These are phyloP conservation scores for Melastoma malabathricum DNA, from an alignment of 345 rosid species.

Conservation along the genomic window DNA sequence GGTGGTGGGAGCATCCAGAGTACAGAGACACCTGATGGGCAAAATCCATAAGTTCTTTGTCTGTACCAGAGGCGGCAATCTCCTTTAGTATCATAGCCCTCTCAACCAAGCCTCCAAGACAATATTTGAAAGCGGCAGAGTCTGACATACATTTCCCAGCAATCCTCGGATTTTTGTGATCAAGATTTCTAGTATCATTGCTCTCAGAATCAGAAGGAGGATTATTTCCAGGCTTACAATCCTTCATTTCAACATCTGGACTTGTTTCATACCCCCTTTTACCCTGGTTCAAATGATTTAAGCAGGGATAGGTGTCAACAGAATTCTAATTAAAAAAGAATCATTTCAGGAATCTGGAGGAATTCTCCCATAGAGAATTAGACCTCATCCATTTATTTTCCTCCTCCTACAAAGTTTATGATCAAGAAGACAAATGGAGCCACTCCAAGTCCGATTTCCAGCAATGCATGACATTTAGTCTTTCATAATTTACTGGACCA, in stretches of 20 bases:
- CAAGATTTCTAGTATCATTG: constrained; percentile 32
- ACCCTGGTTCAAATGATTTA: constrained; percentile 17
- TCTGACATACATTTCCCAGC: constrained; percentile 43
- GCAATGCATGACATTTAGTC: too few species aligned
- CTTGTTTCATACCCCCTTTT: constrained; percentile 16
- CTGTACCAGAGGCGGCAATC: constrained; percentile 46
- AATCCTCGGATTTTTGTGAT: constrained; percentile 19
- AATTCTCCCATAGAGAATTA: too few species aligned
- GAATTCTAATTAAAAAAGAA: neutral
- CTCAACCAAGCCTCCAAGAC: constrained; percentile 65
- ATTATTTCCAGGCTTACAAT: constrained; percentile 25
- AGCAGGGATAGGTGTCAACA: constrained; percentile 3
- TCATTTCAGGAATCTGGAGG: too few species aligned
- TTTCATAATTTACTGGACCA: too few species aligned
- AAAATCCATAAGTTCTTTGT: constrained; percentile 51
- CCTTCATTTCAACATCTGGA: constrained; percentile 22
- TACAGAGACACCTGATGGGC: constrained; percentile 67
- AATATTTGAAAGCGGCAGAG: constrained; percentile 49
- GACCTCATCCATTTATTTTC: too few species aligned
- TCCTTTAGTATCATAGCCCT: constrained; percentile 72
- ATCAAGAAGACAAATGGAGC: too few species aligned
- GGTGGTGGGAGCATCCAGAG: constrained; percentile 85
- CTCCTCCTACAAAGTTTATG: too few species aligned
- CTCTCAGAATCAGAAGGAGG: constrained; percentile 51
- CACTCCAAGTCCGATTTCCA: too few species aligned